Conservation (phyloP, 257 asterid genomes). For the Capsicum rhomboideum region DNA sequence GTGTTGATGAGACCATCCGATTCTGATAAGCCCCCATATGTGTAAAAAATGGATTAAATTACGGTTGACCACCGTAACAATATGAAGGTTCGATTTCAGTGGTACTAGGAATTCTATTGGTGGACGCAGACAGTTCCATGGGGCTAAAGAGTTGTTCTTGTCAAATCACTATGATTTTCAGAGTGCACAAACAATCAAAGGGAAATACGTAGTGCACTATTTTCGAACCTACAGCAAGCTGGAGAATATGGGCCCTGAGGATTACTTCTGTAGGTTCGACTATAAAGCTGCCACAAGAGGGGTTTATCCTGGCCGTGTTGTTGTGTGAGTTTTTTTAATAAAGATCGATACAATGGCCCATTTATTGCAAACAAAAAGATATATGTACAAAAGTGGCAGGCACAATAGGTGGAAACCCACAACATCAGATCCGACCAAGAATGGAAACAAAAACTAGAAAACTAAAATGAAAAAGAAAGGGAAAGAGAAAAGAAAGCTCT, state of each 20-base stretch:
- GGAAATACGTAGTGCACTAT: constrained; percentile 74
- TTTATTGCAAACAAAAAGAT: no score
- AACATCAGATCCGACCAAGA: no score
- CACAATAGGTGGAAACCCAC: no score
- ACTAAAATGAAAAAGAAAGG: no score
- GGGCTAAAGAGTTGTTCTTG: constrained; percentile 79
- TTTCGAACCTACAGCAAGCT: constrained; percentile 77
- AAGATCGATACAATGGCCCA: no score
- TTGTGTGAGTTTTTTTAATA: no score
- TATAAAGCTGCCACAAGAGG: constrained; percentile 89
- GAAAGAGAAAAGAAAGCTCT: no score
- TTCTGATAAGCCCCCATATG: constrained; percentile 67
- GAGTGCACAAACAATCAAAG: constrained; percentile 89
- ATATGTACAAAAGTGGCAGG: no score
- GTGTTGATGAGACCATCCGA: constrained; percentile 79
- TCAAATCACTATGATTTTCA: constrained; percentile 78
- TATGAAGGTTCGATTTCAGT: constrained; percentile 60
- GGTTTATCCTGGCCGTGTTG: constrained; percentile 83
- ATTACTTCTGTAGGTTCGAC: constrained; percentile 35
- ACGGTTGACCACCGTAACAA: constrained; percentile 75
- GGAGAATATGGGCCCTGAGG: constrained; percentile 62
- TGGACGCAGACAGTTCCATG: constrained; percentile 86
- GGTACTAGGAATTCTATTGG: constrained; percentile 88
- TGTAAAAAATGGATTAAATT: constrained; percentile 69
- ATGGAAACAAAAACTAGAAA: no score